These are phyloP conservation scores for Blastobotrys parvus DNA, from an alignment of 805 yeast genomes.

Conservation along the genomic window DNA sequence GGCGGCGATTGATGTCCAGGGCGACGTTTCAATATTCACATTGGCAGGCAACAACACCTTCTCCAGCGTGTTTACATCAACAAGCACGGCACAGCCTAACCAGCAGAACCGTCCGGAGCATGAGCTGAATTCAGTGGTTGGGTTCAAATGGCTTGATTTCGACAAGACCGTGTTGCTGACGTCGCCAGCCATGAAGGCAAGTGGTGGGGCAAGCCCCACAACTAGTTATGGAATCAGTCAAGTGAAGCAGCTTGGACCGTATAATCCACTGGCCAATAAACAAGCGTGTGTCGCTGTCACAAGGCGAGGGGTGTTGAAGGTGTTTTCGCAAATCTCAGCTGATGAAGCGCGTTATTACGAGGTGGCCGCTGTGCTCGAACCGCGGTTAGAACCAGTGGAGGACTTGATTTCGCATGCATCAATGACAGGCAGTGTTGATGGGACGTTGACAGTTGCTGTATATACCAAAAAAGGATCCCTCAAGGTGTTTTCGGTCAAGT, in stretches of 20 bases:
- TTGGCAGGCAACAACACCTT: constrained; percentile 23
- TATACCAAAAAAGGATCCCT: constrained; percentile 17
- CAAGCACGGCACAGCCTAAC: not conserved
- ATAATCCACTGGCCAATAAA: constrained; percentile 60
- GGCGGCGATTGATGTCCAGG: constrained; percentile 58
- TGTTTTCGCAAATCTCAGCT: constrained; percentile 14
- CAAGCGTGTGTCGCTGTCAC: constrained; percentile 66
- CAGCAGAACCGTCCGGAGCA: constrained; percentile 1
- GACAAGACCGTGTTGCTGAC: constrained; percentile 58
- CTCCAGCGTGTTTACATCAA: constrained; percentile 7
- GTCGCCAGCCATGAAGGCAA: constrained; percentile 44
- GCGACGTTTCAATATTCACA: constrained; percentile 18
- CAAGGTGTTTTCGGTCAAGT: constrained; percentile 21
- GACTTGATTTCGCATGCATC: constrained; percentile 22
- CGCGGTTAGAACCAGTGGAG: constrained; percentile 32
- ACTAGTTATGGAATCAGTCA: constrained; percentile 47
- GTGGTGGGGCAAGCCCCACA: constrained; percentile 10
- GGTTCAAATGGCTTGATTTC: constrained; percentile 65
- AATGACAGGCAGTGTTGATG: constrained; percentile 20
- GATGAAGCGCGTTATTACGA: constrained; percentile 15
- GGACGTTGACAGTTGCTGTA: constrained; percentile 22
- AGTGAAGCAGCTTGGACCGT: constrained; percentile 49
- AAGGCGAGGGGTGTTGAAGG: constrained; percentile 41
- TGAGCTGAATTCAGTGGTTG: constrained; percentile 26
- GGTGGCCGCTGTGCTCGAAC: constrained; percentile 42